These are phyloP conservation scores for Aspergillus ellipticus DNA, from an alignment of 495 filamentous ascomycete species.

Conservation along the genomic window DNA sequence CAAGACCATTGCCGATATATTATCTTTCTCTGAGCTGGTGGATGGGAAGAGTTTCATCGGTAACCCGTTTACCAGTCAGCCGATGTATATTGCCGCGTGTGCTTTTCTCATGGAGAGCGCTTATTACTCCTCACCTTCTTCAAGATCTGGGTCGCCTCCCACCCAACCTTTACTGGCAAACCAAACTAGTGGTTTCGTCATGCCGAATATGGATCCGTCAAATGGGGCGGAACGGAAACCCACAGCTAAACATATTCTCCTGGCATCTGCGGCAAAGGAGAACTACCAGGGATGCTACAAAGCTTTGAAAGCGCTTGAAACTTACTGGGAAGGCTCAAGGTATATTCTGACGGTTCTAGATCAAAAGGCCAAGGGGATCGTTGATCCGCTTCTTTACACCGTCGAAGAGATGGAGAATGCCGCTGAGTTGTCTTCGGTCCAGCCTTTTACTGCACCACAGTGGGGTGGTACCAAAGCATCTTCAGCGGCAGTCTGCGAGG, in stretches of 20 bases:
- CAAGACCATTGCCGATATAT: slow-evolving; percentile 83
- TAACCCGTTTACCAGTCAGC: slow-evolving; percentile 84
- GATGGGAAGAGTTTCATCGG: slow-evolving; percentile 77
- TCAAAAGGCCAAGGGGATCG: slow-evolving; percentile 79
- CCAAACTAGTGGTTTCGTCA: slow-evolving; percentile 40
- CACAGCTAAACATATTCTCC: slow-evolving; percentile 63
- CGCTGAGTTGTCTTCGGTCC: slow-evolving; percentile 33
- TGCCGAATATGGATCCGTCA: slow-evolving; percentile 36
- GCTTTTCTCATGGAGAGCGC: slow-evolving; percentile 79
- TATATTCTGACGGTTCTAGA: slow-evolving; percentile 85
- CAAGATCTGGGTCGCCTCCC: slow-evolving; percentile 27
- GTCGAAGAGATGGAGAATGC: slow-evolving; percentile 72
- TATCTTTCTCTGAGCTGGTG: slow-evolving; percentile 72
- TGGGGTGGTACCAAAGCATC: slow-evolving; percentile 38
- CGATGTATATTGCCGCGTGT: slow-evolving; percentile 85
- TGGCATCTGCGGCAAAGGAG: slow-evolving; percentile 70
- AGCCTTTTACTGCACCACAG: slow-evolving; percentile 37
- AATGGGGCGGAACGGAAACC: slow-evolving; percentile 41
- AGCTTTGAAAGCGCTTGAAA: slow-evolving; percentile 67
- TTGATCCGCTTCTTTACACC: slow-evolving; percentile 75
- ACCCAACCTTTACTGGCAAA: slow-evolving; percentile 32
- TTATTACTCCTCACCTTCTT: slow-evolving; percentile 42
- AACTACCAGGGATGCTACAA: slow-evolving; percentile 82
- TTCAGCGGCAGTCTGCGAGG: slow-evolving; percentile 21
- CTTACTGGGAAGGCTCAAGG: slow-evolving; percentile 79